These are phyloP conservation scores for Albizia julibrissin DNA, from an alignment of 306 rosid genomes.

Conservation along the genomic window DNA sequence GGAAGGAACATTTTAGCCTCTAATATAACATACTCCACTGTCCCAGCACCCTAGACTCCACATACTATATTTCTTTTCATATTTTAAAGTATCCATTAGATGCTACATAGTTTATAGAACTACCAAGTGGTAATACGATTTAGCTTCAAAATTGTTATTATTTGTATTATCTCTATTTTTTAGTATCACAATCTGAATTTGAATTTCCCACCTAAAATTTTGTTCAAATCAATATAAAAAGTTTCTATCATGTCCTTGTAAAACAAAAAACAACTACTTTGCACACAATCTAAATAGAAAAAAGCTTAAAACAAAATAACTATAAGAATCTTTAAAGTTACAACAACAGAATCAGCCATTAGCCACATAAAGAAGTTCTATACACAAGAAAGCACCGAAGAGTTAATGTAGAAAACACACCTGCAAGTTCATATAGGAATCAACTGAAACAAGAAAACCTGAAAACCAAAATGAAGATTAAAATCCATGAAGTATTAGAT, in stretches of 20 bases:
- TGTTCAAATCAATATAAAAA: neutral
- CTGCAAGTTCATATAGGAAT: slow-evolving; percentile 64
- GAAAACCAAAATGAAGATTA: neutral
- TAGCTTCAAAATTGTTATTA: neutral
- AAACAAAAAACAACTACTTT: neutral
- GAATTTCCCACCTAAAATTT: neutral
- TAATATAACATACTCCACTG: neutral
- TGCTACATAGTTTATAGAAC: neutral
- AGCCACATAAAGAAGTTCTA: neutral
- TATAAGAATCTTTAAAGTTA: neutral
- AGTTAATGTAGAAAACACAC: slow-evolving; percentile 18
- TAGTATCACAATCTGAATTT: neutral
- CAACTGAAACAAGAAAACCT: slow-evolving; percentile 60
- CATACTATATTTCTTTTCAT: no score
- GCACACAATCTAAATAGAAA: neutral
- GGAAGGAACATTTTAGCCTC: neutral
- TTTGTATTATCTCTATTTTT: neutral
- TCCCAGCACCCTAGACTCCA: neutral
- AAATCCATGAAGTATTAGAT: neutral
- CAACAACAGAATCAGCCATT: neutral
- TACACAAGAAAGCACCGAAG: neutral
- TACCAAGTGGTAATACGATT: neutral
- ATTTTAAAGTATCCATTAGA: neutral
- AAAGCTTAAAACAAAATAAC: neutral
- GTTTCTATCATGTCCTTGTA: neutral